A percentile compares a stretch with the other conserved stretches of the same genome.
These are phyloP conservation scores for Ceratocystis eucalypticola DNA, from an alignment of 2,329 filamentous ascomycete genomes.

Conservation along the genomic window DNA sequence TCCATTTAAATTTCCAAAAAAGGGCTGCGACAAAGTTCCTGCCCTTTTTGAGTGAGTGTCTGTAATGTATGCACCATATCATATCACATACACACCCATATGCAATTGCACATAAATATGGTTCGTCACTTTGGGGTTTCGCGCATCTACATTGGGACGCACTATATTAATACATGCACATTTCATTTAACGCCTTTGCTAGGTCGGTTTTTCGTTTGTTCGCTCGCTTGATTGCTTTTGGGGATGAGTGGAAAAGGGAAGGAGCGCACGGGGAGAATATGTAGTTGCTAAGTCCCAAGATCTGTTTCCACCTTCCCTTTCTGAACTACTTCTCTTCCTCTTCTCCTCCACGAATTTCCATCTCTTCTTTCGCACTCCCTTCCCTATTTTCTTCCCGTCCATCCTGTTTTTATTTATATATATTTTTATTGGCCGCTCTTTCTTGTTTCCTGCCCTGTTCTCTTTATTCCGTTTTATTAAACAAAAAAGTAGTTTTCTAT, in stretches of 20 bases:
- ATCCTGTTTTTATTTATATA: background rate
- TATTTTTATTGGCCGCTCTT: background rate
- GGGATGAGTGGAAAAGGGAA: background rate
- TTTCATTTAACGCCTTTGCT: background rate
- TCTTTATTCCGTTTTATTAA: background rate
- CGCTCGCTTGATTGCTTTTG: background rate
- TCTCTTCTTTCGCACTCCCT: background rate
- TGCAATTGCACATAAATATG: background rate
- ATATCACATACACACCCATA: background rate
- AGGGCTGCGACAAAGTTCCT: background rate
- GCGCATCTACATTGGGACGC: background rate
- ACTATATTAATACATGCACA: background rate
- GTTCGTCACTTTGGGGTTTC: background rate
- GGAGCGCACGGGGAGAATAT: background rate
- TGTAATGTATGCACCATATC: background rate
- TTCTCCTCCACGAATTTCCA: background rate
- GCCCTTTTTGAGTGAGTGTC: background rate
- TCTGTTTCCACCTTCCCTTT: slow-evolving; percentile 7
- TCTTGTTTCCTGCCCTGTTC: background rate
- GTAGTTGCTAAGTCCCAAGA: background rate
- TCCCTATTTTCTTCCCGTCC: background rate
- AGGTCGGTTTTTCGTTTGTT: no score
- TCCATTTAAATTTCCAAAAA: background rate
- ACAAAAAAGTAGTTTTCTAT: background rate
- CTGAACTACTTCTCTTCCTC: background rate